Evolutionary conservation across 2,329 filamentous ascomycete genomes (phyloP), one percentile per base, ranked within the genome.

Genomic region (Talaromyces albobiverticillius): DNA sequence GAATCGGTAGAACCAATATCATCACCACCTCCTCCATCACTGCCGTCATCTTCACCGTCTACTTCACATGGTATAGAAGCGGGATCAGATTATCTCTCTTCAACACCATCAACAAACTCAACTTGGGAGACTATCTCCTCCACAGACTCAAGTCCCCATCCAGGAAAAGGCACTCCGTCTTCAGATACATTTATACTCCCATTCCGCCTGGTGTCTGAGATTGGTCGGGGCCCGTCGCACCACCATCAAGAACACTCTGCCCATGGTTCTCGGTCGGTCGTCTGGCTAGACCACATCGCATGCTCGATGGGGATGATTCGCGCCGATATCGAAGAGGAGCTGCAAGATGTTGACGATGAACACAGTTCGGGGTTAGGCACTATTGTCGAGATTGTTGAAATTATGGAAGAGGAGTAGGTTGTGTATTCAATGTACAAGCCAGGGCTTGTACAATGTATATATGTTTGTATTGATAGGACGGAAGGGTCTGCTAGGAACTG

Each of bases 271-370:
- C 47, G 53, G 3, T 22, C 53, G 18, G 53, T 55, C n/a, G 53
- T 55, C 29, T 56, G 54, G 54, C 22, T 56, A 16, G 54, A 56
- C 32, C 54, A 42, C 13, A 45, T 56, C 36, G 54, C 54, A 10
- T 56, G 49, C 25, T 49, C 49, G 8, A 56, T 56, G 54, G 54
- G 54, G 18, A 56, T 56, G 54, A 48, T 53, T 20, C 42, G 54
- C 8, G 16, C 51, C 11, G 51, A 56, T 26, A 47, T 56, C 18
- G 54, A 48, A 34, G 42, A 40, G 20, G 53, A 55, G 22, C 16
- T 29, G 1, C 7, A 46, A 38, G 14, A 23, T 18, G n/a, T 20
- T 46, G 42, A n/a, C 14, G n/a, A n/a, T n/a, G 34, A 31, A 13
- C 11, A 20, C 25, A 20, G 45, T 11, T 23, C 38, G 3, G 45